phyloP scores from a whole-genome alignment of 495 filamentous ascomycete genomes.

The Penicillium antarcticum region DNA sequence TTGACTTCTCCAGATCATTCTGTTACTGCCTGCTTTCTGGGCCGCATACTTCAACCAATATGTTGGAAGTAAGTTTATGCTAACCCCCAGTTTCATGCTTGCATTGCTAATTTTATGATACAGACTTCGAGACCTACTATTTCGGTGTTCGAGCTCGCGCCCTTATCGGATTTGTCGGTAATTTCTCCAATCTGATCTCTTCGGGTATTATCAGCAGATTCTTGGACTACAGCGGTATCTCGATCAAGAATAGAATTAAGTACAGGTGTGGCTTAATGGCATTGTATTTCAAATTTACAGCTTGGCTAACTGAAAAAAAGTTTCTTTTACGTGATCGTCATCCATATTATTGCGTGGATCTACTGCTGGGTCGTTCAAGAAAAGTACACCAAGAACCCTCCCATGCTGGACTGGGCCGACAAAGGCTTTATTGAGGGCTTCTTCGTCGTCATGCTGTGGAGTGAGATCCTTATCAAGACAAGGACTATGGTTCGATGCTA shows the following conservation, averaged over 20 bases:
- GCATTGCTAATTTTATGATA: slow-evolving; percentile 1
- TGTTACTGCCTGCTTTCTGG: slow-evolving; percentile 38
- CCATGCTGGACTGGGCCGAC: slow-evolving; percentile 40
- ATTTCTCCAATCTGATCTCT: slow-evolving; percentile 29
- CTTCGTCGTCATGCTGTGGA: slow-evolving; percentile 47
- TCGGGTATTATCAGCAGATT: slow-evolving; percentile 39
- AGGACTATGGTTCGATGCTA: neutral
- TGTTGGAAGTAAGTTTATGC: slow-evolving; percentile 18
- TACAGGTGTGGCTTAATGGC: slow-evolving; percentile 21
- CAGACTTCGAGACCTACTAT: slow-evolving; percentile 36
- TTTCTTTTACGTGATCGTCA: slow-evolving; percentile 39
- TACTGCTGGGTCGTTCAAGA: slow-evolving; percentile 50
- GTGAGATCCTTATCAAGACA: slow-evolving; percentile 4
- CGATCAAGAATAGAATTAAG: slow-evolving; percentile 36
- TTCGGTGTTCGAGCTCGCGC: slow-evolving; percentile 38
- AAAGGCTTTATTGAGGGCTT: slow-evolving; percentile 42
- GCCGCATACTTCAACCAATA: slow-evolving; percentile 41
- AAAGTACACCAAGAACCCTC: slow-evolving; percentile 40
- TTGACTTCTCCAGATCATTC: slow-evolving; percentile 19
- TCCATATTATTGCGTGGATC: slow-evolving; percentile 43
- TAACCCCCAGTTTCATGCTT: neutral
- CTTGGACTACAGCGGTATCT: slow-evolving; percentile 36
- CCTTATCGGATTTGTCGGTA: slow-evolving; percentile 34
- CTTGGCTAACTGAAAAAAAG: slow-evolving; percentile 11
- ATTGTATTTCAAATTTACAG: neutral